phyloP scores from a whole-genome alignment of 495 filamentous ascomycete genomes.

The Daldinia childiae region DNA sequence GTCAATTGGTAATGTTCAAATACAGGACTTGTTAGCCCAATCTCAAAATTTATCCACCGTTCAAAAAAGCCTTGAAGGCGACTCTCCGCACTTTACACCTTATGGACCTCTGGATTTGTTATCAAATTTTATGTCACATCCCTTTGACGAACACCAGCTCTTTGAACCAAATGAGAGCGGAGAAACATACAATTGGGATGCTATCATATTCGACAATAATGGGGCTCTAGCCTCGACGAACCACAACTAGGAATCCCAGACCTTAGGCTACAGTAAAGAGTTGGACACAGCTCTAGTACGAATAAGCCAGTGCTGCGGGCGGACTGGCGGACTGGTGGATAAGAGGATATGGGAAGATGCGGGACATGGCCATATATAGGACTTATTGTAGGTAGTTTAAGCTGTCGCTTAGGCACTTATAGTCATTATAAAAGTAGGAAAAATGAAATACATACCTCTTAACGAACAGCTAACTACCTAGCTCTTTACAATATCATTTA shows the following conservation, averaged over 20 bases:
- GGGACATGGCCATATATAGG: not conserved
- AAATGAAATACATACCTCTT: too few species aligned
- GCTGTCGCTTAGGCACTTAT: too few species aligned
- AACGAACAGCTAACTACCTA: too few species aligned
- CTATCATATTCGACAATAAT: not conserved
- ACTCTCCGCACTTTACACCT: not conserved
- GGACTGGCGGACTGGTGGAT: not conserved
- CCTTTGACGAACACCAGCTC: not conserved
- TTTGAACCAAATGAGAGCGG: not conserved
- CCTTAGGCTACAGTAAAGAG: not conserved
- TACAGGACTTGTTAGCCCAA: not conserved
- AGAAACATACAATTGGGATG: not conserved
- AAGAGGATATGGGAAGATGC: not conserved
- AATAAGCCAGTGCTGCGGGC: not conserved
- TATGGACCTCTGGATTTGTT: not conserved
- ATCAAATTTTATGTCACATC: not conserved
- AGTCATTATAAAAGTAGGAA: too few species aligned
- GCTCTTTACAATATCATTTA: too few species aligned
- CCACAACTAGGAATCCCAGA: not conserved
- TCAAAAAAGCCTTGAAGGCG: not conserved
- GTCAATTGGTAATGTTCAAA: not conserved
- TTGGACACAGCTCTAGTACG: not conserved
- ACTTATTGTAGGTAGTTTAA: not conserved
- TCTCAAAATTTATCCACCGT: not conserved
- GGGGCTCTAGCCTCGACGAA: not conserved